Evolutionary conservation across 306 rosid species (phyloP).

Genomic region (Dryas octopetala): DNA sequence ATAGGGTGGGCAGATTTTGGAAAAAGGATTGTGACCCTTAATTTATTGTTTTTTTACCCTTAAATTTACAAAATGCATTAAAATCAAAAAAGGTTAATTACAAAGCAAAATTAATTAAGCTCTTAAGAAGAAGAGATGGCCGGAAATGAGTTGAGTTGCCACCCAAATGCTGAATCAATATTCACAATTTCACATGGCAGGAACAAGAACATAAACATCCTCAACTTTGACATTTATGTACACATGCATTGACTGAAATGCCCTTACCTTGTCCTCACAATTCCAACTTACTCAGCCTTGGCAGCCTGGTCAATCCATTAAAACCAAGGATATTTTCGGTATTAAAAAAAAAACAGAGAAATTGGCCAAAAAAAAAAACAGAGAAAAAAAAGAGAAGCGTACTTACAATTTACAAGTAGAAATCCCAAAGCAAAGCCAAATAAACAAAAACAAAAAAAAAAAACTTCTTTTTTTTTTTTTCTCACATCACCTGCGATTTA

Average conservation of each 20-base stretch:
- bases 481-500: constrained; percentile 33
- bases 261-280: constrained; percentile 34
- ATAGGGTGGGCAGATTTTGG: not conserved
- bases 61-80: too few species aligned
- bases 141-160: not conserved
- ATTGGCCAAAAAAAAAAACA: not conserved
- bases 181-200: constrained; percentile 19
- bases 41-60: too few species aligned
- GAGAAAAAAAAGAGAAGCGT: not conserved
- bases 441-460: constrained; percentile 1
- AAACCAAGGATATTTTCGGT: constrained; percentile 29
- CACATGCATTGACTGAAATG: constrained; percentile 46
- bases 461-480: constrained; percentile 1
- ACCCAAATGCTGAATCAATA: constrained; percentile 28
- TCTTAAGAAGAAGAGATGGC: too few species aligned
- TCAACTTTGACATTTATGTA: constrained; percentile 47
- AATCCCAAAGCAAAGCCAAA: not conserved
- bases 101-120: too few species aligned
- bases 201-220: constrained; percentile 29
- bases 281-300: not conserved
- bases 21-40: not conserved
- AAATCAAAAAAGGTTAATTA: too few species aligned
- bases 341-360: not conserved
- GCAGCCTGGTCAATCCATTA: constrained; percentile 21
- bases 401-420: not conserved